These are phyloP conservation scores for Phanerochaete sordida DNA, from an alignment of 768 basidiomycete genomes.

Conservation along the genomic window DNA sequence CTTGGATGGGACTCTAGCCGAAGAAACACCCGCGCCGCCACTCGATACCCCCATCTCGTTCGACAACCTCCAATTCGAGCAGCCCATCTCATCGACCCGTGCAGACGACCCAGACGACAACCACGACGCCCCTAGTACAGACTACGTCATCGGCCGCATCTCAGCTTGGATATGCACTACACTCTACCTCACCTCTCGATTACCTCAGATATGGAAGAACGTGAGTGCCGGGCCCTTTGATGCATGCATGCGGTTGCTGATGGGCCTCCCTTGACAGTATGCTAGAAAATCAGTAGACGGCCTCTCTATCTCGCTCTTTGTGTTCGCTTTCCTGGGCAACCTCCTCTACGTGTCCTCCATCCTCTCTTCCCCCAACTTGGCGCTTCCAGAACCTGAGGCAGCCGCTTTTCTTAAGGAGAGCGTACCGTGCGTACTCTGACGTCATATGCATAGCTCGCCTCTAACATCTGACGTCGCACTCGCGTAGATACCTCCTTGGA, in stretches of 20 bases:
- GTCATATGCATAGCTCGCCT: not conserved
- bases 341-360: conserved; percentile 90
- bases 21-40: not conserved
- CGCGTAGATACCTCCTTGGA: conserved; percentile 78
- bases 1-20: too few species aligned
- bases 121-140: conserved; percentile 22
- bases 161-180: conserved; percentile 95
- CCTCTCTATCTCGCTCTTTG: conserved; percentile 88
- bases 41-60: not conserved
- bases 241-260: not conserved
- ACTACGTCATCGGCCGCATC: conserved; percentile 81
- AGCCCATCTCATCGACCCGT: not conserved
- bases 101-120: not conserved
- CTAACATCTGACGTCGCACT: not conserved
- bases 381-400: conserved; percentile 55
- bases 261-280: conserved; percentile 46
- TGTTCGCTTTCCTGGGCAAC: conserved; percentile 94
- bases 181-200: conserved; percentile 86
- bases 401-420: conserved; percentile 72
- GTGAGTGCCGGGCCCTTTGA: conserved; percentile 48
- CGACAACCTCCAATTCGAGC: conserved; percentile 7
- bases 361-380: conserved; percentile 66
- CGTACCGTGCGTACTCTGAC: conserved; percentile 86
- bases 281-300: conserved; percentile 92
- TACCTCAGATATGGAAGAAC: conserved; percentile 99